Conservation (phyloP, 768 basidiomycete genomes). For the Pholiota molesta region DNA sequence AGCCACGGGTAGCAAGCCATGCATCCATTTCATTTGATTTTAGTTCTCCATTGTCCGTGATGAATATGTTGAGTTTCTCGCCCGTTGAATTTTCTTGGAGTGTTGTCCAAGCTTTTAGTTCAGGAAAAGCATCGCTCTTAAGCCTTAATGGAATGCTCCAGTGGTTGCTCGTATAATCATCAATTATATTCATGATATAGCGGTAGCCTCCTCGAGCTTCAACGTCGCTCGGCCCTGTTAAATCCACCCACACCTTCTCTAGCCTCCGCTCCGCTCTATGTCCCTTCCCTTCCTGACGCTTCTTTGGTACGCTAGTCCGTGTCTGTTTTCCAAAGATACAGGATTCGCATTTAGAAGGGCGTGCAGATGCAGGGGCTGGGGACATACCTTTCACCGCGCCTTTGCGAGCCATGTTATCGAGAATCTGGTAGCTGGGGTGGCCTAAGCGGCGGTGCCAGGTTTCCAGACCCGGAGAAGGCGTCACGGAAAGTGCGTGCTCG, state of each 20-base stretch:
- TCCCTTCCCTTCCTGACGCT: constrained; percentile 5
- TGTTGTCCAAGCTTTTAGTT: constrained; percentile 31
- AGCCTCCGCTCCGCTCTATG: constrained; percentile 26
- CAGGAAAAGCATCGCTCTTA: constrained; percentile 26
- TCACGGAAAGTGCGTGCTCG: constrained; percentile 20
- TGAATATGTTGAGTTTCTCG: constrained; percentile 13
- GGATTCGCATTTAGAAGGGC: constrained; percentile 9
- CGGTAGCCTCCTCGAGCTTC: constrained; percentile 24
- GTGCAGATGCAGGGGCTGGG: background rate
- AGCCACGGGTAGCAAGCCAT: constrained; percentile 19
- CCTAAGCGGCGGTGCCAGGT: constrained; percentile 33
- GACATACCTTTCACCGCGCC: constrained; percentile 18
- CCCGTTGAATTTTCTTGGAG: constrained; percentile 25
- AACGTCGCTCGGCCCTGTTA: constrained; percentile 27
- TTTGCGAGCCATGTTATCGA: constrained; percentile 24
- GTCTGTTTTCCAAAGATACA: constrained; percentile 18
- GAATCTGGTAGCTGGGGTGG: constrained; percentile 28
- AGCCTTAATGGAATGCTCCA: constrained; percentile 36
- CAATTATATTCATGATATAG: constrained; percentile 38
- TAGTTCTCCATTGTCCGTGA: constrained; percentile 27
- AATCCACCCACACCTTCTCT: constrained; percentile 35
- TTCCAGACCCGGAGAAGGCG: constrained; percentile 13
- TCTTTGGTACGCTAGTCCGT: constrained; percentile 13
- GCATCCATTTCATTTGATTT: constrained; percentile 21
- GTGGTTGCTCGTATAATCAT: constrained; percentile 30